Percentiles rank a stretch among this genome's conserved stretches.
Conservation (phyloP, 2,329 filamentous ascomycete species). For the Penicillium psychrosexuale region DNA sequence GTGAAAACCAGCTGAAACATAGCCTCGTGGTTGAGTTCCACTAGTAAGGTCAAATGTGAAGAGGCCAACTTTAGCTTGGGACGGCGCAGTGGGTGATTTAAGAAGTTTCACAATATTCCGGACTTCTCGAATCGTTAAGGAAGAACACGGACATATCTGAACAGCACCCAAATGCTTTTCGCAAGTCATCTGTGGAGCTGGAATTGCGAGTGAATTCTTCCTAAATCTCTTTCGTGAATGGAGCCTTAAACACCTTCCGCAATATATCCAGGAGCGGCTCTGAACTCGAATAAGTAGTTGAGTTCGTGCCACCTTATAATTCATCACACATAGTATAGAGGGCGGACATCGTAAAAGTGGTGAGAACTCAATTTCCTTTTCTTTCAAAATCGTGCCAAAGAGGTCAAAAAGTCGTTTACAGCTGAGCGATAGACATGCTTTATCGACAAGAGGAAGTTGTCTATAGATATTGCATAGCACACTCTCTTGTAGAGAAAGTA, state of each 20-base stretch:
- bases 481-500: conserved; percentile 10
- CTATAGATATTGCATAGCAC: conserved; percentile 6
- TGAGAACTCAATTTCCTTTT: conserved; percentile 8
- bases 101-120: conserved; percentile 7
- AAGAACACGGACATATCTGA: conserved; percentile 12
- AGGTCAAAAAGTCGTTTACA: conserved; percentile 12
- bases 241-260: conserved; percentile 13
- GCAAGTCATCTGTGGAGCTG: conserved; percentile 7
- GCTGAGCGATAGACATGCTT: conserved; percentile 14
- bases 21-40: too few relatives aligned
- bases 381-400: conserved; percentile 4
- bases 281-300: conserved; percentile 14
- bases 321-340: conserved; percentile 14
- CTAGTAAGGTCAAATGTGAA: conserved; percentile 1
- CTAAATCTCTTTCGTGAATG: conserved; percentile 10
- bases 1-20: too few relatives aligned
- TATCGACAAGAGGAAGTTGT: conserved; percentile 8
- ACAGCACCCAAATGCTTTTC: conserved; percentile 4
- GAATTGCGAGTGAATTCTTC: not conserved
- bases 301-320: conserved; percentile 1
- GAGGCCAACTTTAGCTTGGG: not conserved
- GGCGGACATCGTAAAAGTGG: conserved; percentile 3
- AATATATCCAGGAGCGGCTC: conserved; percentile 11
- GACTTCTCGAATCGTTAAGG: conserved; percentile 10
- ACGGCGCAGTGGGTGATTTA: not conserved